Conservation (phyloP, 768 basidiomycete genomes). For the Phlebiopsis flavidoalba region DNA sequence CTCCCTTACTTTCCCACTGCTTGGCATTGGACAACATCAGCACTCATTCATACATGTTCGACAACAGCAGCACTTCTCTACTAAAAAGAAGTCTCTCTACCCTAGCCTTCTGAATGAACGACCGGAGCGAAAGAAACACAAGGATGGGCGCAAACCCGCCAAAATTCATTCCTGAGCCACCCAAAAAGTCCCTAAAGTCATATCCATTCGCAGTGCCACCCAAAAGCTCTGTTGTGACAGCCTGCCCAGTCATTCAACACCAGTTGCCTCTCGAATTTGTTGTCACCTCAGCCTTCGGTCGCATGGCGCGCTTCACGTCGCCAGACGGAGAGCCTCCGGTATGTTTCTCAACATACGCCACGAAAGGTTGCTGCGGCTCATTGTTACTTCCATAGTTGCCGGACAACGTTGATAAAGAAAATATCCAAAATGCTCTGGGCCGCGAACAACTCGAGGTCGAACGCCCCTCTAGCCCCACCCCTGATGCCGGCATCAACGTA, state of each 20-base stretch:
- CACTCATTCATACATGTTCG: neutral
- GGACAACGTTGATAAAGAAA: slow-evolving; percentile 21
- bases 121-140: slow-evolving; percentile 21
- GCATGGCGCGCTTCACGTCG: neutral
- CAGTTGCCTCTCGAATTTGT: too few species aligned
- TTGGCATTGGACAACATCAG: neutral
- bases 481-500: neutral
- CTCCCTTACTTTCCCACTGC: neutral
- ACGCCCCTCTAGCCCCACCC: slow-evolving; percentile 10
- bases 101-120: slow-evolving; percentile 2
- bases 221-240: too few species aligned
- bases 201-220: too few species aligned
- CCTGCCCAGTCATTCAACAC: too few species aligned
- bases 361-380: neutral
- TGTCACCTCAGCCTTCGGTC: neutral
- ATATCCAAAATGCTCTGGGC: slow-evolving; percentile 12
- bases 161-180: slow-evolving; percentile 59
- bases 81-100: too few species aligned
- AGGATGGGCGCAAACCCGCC: slow-evolving; percentile 75
- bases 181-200: slow-evolving; percentile 30
- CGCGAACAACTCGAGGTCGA: slow-evolving; percentile 2
- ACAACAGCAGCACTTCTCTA: slow-evolving; percentile 6
- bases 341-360: neutral
- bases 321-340: slow-evolving; percentile 18
- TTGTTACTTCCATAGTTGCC: slow-evolving; percentile 18